Base-by-base conservation (phyloP, 306 rosid species). In the Quercus aquifolioides region DNA sequence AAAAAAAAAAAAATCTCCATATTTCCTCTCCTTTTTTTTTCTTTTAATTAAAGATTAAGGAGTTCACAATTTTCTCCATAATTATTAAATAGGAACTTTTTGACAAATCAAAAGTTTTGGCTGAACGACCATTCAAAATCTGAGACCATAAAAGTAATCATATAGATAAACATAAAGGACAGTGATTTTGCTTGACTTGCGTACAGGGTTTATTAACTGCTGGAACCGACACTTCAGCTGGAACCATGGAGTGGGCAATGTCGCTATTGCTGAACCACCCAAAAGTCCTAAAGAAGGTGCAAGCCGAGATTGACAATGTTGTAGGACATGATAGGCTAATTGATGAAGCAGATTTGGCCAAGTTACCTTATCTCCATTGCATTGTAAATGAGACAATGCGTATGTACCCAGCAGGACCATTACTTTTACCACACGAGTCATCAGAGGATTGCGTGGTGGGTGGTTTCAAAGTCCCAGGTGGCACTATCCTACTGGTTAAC, bases 401-500 rank as follows among this genome's bases (percentile, higher is more conserved):
- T 5, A 70, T 87, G 77, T 80, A 46, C 56, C 91, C 88, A 8
- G 64, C 80, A 4, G 82, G 54, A 3, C 87, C 88, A 33, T 26
- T 83, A 2, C 55, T 84, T 67, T 23, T 18, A 0, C 89, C 87
- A 0, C 85, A 82, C 21, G 84, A 85, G 75, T 80, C 89, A 10
- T 80, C 87, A 0, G 75, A 77, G 18, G 83, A 85, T 5, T 85
- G 89, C 57, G 30, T 8, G 0, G 80, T 85, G 6, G 78, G 78
- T 1, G 89, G 91, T 2, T 78, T 65, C 64, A 21, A 63, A 1
- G 55, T 82, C 46, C 87, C 88, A 52, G 38, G 85, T 57, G 89
- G 91, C 76, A 85, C 89, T 4, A 85, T 83, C 77, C 12, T 87
- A 15, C 25, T 76, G 21, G 87, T 87, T 30, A 87, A 85, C 17